These are phyloP conservation scores for Ensete glaucum DNA, from an alignment of 176 grass and related monocot genomes.

Conservation along the genomic window DNA sequence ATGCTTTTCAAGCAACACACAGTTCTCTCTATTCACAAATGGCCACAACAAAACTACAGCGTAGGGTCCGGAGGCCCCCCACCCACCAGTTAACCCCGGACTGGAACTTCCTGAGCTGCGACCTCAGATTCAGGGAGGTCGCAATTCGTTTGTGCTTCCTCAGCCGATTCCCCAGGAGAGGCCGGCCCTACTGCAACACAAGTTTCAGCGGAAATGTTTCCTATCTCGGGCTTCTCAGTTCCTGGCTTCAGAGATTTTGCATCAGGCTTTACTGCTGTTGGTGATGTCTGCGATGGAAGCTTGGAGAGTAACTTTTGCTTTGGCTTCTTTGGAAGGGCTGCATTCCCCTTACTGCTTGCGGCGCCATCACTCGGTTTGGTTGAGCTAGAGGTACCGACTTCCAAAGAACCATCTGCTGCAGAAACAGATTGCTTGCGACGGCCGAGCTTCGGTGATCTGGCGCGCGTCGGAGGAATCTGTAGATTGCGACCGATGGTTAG, in stretches of 20 bases:
- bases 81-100: slow-evolving; percentile 38
- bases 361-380: slow-evolving; percentile 28
- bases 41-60: not conserved
- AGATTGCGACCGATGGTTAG: not conserved
- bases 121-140: slow-evolving; percentile 27
- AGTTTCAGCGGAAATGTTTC: slow-evolving; percentile 25
- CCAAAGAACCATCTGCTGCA: slow-evolving; percentile 31
- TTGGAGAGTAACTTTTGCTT: slow-evolving; percentile 43
- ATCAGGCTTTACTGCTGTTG: slow-evolving; percentile 29
- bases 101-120: slow-evolving; percentile 51
- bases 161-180: slow-evolving; percentile 23
- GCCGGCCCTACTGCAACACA: slow-evolving; percentile 5
- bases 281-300: slow-evolving; percentile 24
- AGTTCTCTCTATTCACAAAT: slow-evolving; percentile 1
- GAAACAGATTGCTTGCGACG: slow-evolving; percentile 51
- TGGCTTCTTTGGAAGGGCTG: slow-evolving; percentile 34
- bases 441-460: slow-evolving; percentile 82
- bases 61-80: not conserved
- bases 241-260: slow-evolving; percentile 35
- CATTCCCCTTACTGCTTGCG: slow-evolving; percentile 25
- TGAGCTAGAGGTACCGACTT: slow-evolving; percentile 39
- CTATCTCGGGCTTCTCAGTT: slow-evolving; percentile 44
- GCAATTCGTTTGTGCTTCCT: slow-evolving; percentile 18
- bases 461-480: slow-evolving; percentile 89
- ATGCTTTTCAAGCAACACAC: slow-evolving; percentile 1